phyloP scores from a whole-genome alignment of 1,284 basidiomycete species.

The Cryptococcus hybrid region DNA sequence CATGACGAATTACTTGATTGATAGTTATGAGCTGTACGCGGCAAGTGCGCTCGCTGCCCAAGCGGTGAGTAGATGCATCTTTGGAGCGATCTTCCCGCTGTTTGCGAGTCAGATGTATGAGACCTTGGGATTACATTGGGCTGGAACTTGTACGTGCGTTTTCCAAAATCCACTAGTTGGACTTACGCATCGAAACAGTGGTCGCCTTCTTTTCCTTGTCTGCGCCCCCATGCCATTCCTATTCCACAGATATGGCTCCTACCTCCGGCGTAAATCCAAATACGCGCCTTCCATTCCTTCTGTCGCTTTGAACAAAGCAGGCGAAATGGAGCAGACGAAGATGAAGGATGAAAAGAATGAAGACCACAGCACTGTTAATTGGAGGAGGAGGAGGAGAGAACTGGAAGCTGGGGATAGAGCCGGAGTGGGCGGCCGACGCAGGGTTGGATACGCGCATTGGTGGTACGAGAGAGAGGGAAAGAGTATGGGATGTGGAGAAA shows the following conservation, averaged over 20 bases:
- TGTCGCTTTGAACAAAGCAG: conserved; percentile 1
- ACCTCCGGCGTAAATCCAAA: conserved; percentile 38
- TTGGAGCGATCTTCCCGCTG: conserved; percentile 53
- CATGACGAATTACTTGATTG: conserved; percentile 59
- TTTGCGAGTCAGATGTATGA: conserved; percentile 45
- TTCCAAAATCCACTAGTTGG: background rate
- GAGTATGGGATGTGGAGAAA: background rate
- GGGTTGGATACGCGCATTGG: conserved; percentile 15
- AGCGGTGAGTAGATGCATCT: conserved; percentile 63
- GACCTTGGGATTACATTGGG: conserved; percentile 44
- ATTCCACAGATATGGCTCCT: conserved; percentile 50
- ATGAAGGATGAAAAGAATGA: conserved; percentile 6
- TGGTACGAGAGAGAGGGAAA: background rate
- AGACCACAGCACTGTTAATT: conserved; percentile 1
- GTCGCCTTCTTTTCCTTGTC: conserved; percentile 60
- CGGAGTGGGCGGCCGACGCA: conserved; percentile 35
- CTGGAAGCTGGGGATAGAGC: conserved; percentile 21
- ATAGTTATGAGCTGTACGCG: conserved; percentile 59
- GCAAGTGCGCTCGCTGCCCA: conserved; percentile 68
- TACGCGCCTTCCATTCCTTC: conserved; percentile 21
- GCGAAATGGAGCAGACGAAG: conserved; percentile 1
- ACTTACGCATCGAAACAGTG: conserved; percentile 41
- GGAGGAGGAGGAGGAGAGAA: conserved; percentile 9
- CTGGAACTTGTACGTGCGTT: conserved; percentile 26
- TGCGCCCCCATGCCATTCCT: conserved; percentile 60